Evolutionary conservation across 768 basidiomycete species (phyloP).

Genomic region (Kwoniella bestiolae): DNA sequence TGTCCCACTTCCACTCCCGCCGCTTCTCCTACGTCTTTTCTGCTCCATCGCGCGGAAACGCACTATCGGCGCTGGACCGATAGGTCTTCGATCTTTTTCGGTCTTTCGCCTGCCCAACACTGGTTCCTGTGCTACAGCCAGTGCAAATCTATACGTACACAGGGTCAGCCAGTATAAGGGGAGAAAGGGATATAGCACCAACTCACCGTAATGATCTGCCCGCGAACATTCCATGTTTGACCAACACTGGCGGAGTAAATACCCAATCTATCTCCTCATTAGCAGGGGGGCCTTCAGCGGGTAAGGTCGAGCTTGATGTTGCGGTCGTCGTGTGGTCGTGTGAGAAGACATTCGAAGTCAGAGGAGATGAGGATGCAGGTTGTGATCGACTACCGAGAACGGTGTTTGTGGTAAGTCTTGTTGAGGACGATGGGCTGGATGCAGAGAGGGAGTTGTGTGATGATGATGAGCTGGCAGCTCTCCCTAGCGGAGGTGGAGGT

Average conservation of each 20-base stretch:
- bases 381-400: background rate
- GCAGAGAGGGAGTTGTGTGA: background rate
- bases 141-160: slow-evolving; percentile 26
- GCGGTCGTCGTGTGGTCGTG: slow-evolving; percentile 1
- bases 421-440: background rate
- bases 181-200: background rate
- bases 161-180: background rate
- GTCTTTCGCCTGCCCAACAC: slow-evolving; percentile 44
- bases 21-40: slow-evolving; percentile 6
- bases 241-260: slow-evolving; percentile 18
- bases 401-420: background rate
- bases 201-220: slow-evolving; percentile 18
- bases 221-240: slow-evolving; percentile 22
- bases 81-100: slow-evolving; percentile 49
- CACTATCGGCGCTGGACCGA: slow-evolving; percentile 48
- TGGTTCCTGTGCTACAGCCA: slow-evolving; percentile 46
- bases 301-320: background rate
- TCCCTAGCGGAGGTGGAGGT: background rate
- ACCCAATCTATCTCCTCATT: slow-evolving; percentile 9
- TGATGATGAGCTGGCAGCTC: background rate
- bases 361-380: background rate
- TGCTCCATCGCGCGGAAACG: slow-evolving; percentile 39
- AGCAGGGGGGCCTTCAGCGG: background rate
- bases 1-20: slow-evolving; percentile 20
- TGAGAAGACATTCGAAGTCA: background rate